Percentiles rank a stretch among this genome's conserved stretches.
phyloP scores from a whole-genome alignment of 352 stramenopile species.

The Blastocystis sp. region DNA sequence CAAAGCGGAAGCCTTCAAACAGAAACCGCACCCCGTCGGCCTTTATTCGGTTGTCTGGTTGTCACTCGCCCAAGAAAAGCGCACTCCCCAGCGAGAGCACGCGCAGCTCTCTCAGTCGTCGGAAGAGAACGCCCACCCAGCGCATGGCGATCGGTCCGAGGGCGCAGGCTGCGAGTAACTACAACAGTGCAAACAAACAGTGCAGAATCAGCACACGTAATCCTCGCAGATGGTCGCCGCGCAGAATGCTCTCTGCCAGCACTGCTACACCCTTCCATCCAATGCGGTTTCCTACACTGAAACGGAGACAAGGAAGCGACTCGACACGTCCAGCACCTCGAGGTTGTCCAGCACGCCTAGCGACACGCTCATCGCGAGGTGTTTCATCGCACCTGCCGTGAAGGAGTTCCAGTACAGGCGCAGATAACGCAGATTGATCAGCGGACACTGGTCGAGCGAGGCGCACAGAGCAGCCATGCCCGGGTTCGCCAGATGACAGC shows the following conservation, averaged over 20 bases:
- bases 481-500: slow-evolving; percentile 39
- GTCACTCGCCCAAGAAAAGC: neutral
- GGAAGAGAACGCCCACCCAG: slow-evolving; percentile 5
- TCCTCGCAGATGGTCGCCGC: slow-evolving; percentile 17
- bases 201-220: slow-evolving; percentile 43
- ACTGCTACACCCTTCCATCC: slow-evolving; percentile 6
- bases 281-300: slow-evolving; percentile 12
- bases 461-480: slow-evolving; percentile 25
- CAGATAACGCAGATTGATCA: slow-evolving; percentile 41
- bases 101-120: slow-evolving; percentile 2
- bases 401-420: slow-evolving; percentile 60
- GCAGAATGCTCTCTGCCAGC: slow-evolving; percentile 53
- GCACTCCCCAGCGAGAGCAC: slow-evolving; percentile 49
- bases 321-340: slow-evolving; percentile 49
- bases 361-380: slow-evolving; percentile 22
- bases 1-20: slow-evolving; percentile 29
- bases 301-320: neutral
- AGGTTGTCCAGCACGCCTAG: slow-evolving; percentile 42
- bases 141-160: slow-evolving; percentile 34
- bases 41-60: slow-evolving; percentile 19
- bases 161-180: slow-evolving; percentile 9
- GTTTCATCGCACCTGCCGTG: slow-evolving; percentile 15
- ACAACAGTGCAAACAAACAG: neutral
- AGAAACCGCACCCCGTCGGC: slow-evolving; percentile 38
- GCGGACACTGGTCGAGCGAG: slow-evolving; percentile 30